Evolutionary conservation across 495 filamentous ascomycete species (phyloP).

Genomic region (Halenospora varia): DNA sequence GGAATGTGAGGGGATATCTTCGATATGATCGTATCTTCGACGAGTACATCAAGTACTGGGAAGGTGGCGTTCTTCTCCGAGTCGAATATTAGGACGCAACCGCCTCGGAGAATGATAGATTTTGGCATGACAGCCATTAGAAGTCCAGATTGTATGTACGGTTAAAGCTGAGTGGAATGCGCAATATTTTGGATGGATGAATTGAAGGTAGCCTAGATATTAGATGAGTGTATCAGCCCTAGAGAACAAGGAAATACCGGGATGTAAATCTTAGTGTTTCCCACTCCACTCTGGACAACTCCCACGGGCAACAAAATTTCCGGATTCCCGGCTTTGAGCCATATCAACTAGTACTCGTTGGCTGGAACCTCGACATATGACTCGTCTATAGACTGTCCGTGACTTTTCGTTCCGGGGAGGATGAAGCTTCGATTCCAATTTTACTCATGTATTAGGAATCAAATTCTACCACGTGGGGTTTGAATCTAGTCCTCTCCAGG

Average conservation of each 20-base stretch:
- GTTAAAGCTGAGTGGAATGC: not conserved
- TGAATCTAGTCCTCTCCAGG: not conserved
- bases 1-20: not conserved
- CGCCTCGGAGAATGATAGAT: conserved; percentile 3
- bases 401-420: not conserved
- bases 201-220: not conserved
- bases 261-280: not conserved
- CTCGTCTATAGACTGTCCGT: not conserved
- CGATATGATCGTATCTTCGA: conserved; percentile 2
- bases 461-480: not conserved
- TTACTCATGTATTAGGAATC: not conserved
- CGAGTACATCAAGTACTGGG: conserved; percentile 1
- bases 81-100: conserved; percentile 1
- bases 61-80: conserved; percentile 2
- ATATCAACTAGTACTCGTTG: too few relatives aligned
- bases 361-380: too few relatives aligned
- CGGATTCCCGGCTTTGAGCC: not conserved
- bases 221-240: not conserved
- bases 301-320: not conserved
- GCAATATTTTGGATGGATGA: not conserved
- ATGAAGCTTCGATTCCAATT: not conserved
- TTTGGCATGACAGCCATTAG: not conserved
- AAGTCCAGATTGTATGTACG: not conserved
- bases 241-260: not conserved
- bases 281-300: not conserved